phyloP scores from a whole-genome alignment of 306 rosid genomes.

The Geum urbanum region DNA sequence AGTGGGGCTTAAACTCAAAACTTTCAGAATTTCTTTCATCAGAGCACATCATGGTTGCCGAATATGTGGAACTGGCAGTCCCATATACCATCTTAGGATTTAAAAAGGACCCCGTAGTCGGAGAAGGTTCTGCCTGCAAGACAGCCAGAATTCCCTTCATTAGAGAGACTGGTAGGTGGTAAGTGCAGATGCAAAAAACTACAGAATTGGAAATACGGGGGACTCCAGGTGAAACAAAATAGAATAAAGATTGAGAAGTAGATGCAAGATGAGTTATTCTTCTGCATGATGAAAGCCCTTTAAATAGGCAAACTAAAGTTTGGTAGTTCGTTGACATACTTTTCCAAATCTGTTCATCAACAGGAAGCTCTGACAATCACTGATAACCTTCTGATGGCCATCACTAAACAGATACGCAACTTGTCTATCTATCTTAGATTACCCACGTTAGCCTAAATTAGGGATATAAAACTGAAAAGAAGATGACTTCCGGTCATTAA shows the following conservation, averaged over 20 bases:
- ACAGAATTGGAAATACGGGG: background rate
- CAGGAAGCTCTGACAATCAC: constrained; percentile 15
- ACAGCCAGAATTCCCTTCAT: constrained; percentile 14
- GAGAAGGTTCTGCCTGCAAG: constrained; percentile 94
- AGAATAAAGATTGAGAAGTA: constrained; percentile 4
- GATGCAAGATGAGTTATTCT: constrained; percentile 5
- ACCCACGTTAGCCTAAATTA: constrained; percentile 20
- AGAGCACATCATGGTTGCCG: constrained; percentile 46
- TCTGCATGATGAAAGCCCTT: no score
- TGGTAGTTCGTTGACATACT: constrained; percentile 14
- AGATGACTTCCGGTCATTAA: constrained; percentile 14
- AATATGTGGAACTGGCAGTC: constrained; percentile 42
- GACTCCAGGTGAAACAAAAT: constrained; percentile 12
- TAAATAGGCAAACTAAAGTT: constrained; percentile 20
- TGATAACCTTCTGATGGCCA: constrained; percentile 1
- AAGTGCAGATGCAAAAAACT: constrained; percentile 1
- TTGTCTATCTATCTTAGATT: constrained; percentile 21
- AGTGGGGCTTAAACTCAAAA: constrained; percentile 71
- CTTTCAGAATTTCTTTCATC: constrained; percentile 53
- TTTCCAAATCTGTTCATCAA: constrained; percentile 21
- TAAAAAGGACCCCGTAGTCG: constrained; percentile 81
- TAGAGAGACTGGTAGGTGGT: constrained; percentile 12
- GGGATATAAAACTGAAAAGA: background rate
- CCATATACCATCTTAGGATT: constrained; percentile 56
- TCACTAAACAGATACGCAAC: constrained; percentile 18